These are phyloP conservation scores for Colletotrichum sojae DNA, from an alignment of 2,329 filamentous ascomycete genomes.

Conservation along the genomic window DNA sequence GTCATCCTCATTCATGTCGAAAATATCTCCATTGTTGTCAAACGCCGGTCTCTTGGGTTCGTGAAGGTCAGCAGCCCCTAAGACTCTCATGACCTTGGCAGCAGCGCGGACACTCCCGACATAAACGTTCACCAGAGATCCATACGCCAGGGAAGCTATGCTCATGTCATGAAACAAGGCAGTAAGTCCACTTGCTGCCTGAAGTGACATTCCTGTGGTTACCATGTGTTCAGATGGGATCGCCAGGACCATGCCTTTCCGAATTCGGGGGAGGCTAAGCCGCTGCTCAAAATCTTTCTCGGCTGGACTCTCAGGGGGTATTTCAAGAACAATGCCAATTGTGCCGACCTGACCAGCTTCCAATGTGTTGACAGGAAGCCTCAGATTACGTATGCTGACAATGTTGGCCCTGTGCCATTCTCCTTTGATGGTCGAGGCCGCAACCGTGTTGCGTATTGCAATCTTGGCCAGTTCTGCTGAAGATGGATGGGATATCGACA, in stretches of 20 bases:
- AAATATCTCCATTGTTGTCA: conserved; percentile 64
- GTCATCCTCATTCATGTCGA: conserved; percentile 67
- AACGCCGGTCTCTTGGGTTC: conserved; percentile 45
- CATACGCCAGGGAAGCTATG: conserved; percentile 74
- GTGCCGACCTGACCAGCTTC: conserved; percentile 90
- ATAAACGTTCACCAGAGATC: conserved; percentile 84
- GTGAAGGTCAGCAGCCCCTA: conserved; percentile 16
- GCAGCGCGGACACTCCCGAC: conserved; percentile 88
- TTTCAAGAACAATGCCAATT: conserved; percentile 80
- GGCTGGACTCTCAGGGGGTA: conserved; percentile 50
- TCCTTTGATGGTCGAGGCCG: conserved; percentile 67
- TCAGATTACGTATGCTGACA: conserved; percentile 88
- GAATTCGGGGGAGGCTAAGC: conserved; percentile 60
- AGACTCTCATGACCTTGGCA: conserved; percentile 71
- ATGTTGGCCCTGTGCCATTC: conserved; percentile 88
- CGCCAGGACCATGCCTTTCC: conserved; percentile 88
- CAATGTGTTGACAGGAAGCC: conserved; percentile 84
- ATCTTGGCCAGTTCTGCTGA: conserved; percentile 67
- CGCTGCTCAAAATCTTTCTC: conserved; percentile 48
- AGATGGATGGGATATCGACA: conserved; percentile 67
- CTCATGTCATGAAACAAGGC: conserved; percentile 78
- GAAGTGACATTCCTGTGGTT: conserved; percentile 69
- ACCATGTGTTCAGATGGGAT: conserved; percentile 72
- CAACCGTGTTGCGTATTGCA: conserved; percentile 66
- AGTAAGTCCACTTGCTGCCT: conserved; percentile 77